A percentile compares a stretch with the other conserved stretches of the same genome.
phyloP scores from a whole-genome alignment of 129 eudicot genomes.

The Erigeron canadensis region DNA sequence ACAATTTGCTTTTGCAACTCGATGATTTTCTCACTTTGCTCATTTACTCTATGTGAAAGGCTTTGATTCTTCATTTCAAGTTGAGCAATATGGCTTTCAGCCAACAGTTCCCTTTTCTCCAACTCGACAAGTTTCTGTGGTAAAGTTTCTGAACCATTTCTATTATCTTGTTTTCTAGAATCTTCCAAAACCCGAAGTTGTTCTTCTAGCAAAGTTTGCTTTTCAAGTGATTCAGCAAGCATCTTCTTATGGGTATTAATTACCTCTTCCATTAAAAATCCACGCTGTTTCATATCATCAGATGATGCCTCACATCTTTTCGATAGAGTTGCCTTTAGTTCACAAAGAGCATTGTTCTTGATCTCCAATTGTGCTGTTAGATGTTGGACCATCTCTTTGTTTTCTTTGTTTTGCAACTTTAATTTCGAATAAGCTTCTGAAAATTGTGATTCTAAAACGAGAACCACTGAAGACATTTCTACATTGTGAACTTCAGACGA shows the following conservation, averaged over 20 bases:
- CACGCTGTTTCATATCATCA: constrained; percentile 32
- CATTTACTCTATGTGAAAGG: constrained; percentile 33
- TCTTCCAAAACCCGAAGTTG: constrained; percentile 43
- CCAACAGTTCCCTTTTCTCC: constrained; percentile 38
- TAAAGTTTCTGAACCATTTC: constrained; percentile 24
- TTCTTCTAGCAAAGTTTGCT: constrained; percentile 41
- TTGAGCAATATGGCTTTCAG: constrained; percentile 36
- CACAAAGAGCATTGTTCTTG: constrained; percentile 29
- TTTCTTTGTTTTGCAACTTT: constrained; percentile 25
- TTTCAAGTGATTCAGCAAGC: constrained; percentile 42
- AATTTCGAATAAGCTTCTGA: constrained; percentile 38
- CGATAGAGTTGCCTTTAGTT: constrained; percentile 27
- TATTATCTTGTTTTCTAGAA: constrained; percentile 23
- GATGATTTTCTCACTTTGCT: constrained; percentile 36
- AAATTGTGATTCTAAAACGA: constrained; percentile 51
- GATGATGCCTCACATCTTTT: constrained; percentile 39
- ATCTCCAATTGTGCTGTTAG: constrained; percentile 39
- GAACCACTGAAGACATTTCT: constrained; percentile 38
- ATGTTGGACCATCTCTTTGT: constrained; percentile 33
- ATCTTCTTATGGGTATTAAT: constrained; percentile 32
- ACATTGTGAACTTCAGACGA: constrained; percentile 43
- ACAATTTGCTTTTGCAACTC: constrained; percentile 38
- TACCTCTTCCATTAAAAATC: constrained; percentile 35
- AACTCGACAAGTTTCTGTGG: constrained; percentile 35
- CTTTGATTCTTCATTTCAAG: constrained; percentile 44